Percentiles rank a stretch among this genome's conserved stretches.
phyloP scores from a whole-genome alignment of 2,329 filamentous ascomycete species.

The Neonectria punicea region DNA sequence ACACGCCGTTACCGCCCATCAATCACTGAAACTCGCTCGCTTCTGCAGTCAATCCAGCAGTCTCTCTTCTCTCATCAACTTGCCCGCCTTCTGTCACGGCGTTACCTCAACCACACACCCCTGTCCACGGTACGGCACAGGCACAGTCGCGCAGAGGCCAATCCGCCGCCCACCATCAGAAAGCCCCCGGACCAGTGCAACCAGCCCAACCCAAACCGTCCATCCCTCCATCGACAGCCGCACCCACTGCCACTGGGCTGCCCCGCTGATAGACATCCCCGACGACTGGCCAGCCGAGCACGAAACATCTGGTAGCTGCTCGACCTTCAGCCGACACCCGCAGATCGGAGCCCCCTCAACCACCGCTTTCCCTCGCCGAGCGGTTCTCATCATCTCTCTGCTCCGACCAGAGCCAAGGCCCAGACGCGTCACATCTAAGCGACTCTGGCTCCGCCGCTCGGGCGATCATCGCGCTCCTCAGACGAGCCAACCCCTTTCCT shows the following conservation, averaged over 20 bases:
- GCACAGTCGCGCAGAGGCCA: conserved; percentile 33
- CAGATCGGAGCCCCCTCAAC: conserved; percentile 32
- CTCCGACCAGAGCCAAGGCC: conserved; percentile 22
- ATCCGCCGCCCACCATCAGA: conserved; percentile 14
- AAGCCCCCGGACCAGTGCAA: conserved; percentile 33
- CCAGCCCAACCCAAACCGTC: conserved; percentile 31
- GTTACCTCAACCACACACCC: conserved; percentile 19
- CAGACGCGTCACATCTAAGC: conserved; percentile 24
- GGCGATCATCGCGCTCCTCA: conserved; percentile 34
- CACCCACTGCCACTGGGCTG: conserved; percentile 33
- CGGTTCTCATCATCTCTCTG: conserved; percentile 22
- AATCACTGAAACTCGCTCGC: conserved; percentile 5
- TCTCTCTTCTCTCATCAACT: not conserved
- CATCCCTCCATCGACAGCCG: conserved; percentile 35
- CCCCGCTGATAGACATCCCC: conserved; percentile 39
- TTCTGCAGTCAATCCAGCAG: not conserved
- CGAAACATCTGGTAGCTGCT: conserved; percentile 22
- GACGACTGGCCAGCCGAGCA: conserved; percentile 30
- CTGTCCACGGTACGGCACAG: conserved; percentile 20
- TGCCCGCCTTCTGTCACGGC: conserved; percentile 6
- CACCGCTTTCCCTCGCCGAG: conserved; percentile 28
- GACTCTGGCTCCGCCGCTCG: conserved; percentile 28
- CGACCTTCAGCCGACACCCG: conserved; percentile 35
- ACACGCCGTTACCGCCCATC: not conserved
- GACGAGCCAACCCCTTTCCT: conserved; percentile 40